phyloP scores from a whole-genome alignment of 2,329 filamentous ascomycete genomes.

The Aspergillus pseudoterreus region DNA sequence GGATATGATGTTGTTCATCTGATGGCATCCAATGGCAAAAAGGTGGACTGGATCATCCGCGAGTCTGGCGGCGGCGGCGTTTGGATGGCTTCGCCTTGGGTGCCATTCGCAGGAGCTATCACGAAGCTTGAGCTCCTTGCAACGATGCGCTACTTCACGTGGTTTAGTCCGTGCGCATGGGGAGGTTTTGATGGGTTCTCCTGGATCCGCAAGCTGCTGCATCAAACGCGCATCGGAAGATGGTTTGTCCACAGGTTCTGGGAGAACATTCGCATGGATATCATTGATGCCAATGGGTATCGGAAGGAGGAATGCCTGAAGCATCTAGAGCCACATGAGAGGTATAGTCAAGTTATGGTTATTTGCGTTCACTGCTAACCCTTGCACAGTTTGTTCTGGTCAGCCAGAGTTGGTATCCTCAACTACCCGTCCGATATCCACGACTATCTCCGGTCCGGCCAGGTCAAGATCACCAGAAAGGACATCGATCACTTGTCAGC shows the following conservation, averaged over 20 bases:
- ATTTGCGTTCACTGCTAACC: not conserved
- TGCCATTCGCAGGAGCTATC: not conserved
- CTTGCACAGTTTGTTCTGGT: conserved; percentile 6
- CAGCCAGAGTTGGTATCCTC: conserved; percentile 5
- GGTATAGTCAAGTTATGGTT: not conserved
- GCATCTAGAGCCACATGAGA: not conserved
- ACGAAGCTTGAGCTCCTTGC: not conserved
- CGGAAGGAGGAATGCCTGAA: not conserved
- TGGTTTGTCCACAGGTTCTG: conserved; percentile 1
- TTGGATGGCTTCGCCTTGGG: conserved; percentile 7
- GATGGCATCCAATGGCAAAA: conserved; percentile 53
- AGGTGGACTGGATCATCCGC: conserved; percentile 32
- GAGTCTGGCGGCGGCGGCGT: conserved; percentile 19
- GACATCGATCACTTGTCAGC: conserved; percentile 6
- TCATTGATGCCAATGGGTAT: conserved; percentile 1
- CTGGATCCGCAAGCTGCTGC: not conserved
- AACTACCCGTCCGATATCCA: conserved; percentile 7
- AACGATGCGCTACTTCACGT: not conserved
- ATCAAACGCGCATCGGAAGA: not conserved
- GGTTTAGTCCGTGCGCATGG: not conserved
- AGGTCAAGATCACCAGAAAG: conserved; percentile 3
- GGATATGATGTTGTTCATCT: conserved; percentile 64
- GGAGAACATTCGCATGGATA: not conserved
- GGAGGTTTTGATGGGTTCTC: not conserved
- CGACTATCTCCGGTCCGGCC: conserved; percentile 5